Evolutionary conservation across 352 stramenopile genomes (phyloP).

Genomic region (Globisporangium alternatum): DNA sequence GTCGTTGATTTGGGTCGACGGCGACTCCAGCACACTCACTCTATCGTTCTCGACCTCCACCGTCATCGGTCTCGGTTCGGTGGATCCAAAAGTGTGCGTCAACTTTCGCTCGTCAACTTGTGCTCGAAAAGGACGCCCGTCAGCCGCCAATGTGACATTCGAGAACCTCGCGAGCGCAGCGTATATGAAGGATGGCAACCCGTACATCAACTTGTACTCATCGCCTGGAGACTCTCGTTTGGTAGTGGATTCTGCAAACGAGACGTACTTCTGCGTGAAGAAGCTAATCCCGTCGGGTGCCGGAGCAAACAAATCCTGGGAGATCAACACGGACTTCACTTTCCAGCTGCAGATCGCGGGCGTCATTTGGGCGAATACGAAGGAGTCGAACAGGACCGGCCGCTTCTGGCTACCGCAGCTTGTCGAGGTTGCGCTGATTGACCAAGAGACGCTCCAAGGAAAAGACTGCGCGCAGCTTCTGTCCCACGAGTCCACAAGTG

Average conservation of each 20-base stretch:
- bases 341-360: constrained; percentile 75
- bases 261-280: constrained; percentile 74
- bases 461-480: constrained; percentile 71
- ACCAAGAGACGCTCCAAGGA: constrained; percentile 45
- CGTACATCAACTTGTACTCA: constrained; percentile 68
- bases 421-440: constrained; percentile 58
- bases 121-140: constrained; percentile 38
- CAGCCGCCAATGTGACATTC: constrained; percentile 54
- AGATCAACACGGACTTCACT: constrained; percentile 62
- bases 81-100: constrained; percentile 68
- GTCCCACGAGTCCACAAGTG: constrained; percentile 61
- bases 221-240: constrained; percentile 51
- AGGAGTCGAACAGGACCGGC: constrained; percentile 5
- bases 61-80: constrained; percentile 56
- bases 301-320: constrained; percentile 56
- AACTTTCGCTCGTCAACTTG: constrained; percentile 58
- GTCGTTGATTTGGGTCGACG: constrained; percentile 75
- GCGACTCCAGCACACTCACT: constrained; percentile 56
- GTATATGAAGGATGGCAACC: constrained; percentile 77
- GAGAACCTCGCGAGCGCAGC: constrained; percentile 29
- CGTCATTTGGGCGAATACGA: constrained; percentile 36
- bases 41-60: constrained; percentile 79
- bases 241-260: constrained; percentile 47
- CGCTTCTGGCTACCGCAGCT: constrained; percentile 44
- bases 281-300: constrained; percentile 64